Evolutionary conservation across 257 asterid species (phyloP).

Genomic region (Cynanchum wilfordii): DNA sequence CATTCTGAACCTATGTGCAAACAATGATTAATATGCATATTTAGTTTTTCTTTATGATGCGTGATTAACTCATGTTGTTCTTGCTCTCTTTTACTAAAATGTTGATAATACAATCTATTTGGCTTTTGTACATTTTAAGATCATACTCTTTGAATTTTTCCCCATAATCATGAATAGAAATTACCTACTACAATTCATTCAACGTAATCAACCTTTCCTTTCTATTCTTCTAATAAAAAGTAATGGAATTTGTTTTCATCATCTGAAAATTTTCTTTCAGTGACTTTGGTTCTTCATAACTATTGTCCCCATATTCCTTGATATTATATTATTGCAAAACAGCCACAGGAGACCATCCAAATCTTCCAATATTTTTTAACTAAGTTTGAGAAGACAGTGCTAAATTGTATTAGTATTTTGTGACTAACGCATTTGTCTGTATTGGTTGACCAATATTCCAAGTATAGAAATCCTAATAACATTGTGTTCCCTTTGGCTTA

Average conservation of each 20-base stretch:
- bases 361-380: background rate
- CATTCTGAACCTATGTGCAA: background rate
- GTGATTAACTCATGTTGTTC: background rate
- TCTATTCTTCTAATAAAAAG: background rate
- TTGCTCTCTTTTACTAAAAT: background rate
- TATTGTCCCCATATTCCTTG: background rate
- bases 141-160: background rate
- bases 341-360: background rate
- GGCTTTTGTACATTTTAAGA: background rate
- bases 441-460: background rate
- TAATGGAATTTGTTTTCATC: background rate
- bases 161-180: constrained; percentile 2
- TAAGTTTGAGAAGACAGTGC: background rate
- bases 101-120: background rate
- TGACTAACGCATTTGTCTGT: background rate
- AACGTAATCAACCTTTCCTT: background rate
- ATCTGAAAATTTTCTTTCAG: background rate
- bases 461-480: background rate
- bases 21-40: background rate
- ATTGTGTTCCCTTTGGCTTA: constrained; percentile 13
- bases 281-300: background rate
- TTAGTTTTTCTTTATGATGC: background rate
- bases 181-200: background rate
- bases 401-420: background rate
- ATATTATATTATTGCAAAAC: background rate